These are phyloP conservation scores for Schwanniomyces occidentalis DNA, from an alignment of 805 yeast species.

Conservation along the genomic window DNA sequence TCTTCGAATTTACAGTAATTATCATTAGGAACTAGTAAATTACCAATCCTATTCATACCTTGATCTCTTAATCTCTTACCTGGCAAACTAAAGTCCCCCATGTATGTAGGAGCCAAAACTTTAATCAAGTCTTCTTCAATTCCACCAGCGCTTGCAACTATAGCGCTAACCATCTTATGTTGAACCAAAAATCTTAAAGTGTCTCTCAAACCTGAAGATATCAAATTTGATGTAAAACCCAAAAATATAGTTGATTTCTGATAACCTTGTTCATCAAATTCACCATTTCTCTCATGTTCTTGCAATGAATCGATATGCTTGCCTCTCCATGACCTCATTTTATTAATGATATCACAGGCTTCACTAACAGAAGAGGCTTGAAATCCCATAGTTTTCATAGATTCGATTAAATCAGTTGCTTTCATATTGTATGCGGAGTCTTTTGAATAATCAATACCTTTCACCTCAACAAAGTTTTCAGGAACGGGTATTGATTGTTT, in stretches of 20 bases:
- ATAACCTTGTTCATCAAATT: constrained; percentile 71
- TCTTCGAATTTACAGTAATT: constrained; percentile 97
- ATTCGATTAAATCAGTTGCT: constrained; percentile 73
- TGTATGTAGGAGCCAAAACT: constrained; percentile 92
- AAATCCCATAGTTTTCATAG: constrained; percentile 96
- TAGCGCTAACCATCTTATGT: constrained; percentile 90
- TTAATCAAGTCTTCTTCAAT: constrained; percentile 96
- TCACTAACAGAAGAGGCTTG: constrained; percentile 85
- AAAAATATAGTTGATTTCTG: constrained; percentile 89
- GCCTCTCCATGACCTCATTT: constrained; percentile 95
- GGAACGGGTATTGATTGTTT: constrained; percentile 86
- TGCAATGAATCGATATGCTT: constrained; percentile 64
- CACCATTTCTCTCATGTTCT: constrained; percentile 68
- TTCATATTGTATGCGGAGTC: constrained; percentile 72
- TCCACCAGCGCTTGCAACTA: constrained; percentile 98
- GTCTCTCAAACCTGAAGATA: constrained; percentile 91
- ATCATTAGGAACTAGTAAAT: constrained; percentile 94
- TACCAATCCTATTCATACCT: constrained; percentile 98
- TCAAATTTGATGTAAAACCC: constrained; percentile 96
- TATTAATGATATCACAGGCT: constrained; percentile 90
- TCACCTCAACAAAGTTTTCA: constrained; percentile 71
- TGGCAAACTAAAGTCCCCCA: constrained; percentile 85
- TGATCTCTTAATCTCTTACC: constrained; percentile 85
- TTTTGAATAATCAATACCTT: constrained; percentile 87
- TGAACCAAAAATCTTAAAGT: constrained; percentile 87